phyloP scores from a whole-genome alignment of 352 stramenopile species.

The Globisporangium uncinulatum region DNA sequence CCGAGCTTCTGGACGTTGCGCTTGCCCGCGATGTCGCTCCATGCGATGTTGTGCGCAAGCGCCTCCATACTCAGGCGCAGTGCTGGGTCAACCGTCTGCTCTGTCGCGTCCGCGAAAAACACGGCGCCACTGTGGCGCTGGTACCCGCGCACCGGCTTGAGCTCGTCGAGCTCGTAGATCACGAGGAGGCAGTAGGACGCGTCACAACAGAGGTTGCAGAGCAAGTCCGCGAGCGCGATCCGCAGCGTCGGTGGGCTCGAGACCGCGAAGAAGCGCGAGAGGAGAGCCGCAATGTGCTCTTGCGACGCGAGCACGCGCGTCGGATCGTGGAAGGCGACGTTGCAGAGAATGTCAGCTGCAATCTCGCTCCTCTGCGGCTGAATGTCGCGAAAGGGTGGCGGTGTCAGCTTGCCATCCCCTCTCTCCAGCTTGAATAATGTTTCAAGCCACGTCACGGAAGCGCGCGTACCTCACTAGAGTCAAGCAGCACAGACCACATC shows the following conservation, averaged over 20 bases:
- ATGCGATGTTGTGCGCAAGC: slow-evolving; percentile 65
- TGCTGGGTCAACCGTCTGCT: slow-evolving; percentile 26
- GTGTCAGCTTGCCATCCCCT: background rate
- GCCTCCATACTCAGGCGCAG: slow-evolving; percentile 63
- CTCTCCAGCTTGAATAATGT: no score
- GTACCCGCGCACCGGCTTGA: slow-evolving; percentile 27
- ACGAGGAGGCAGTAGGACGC: slow-evolving; percentile 40
- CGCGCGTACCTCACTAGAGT: slow-evolving; percentile 10
- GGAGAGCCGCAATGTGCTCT: slow-evolving; percentile 18
- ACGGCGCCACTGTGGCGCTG: slow-evolving; percentile 48
- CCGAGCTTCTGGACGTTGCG: slow-evolving; percentile 62
- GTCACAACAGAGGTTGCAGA: slow-evolving; percentile 57
- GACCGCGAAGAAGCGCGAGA: slow-evolving; percentile 32
- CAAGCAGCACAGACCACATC: slow-evolving; percentile 25
- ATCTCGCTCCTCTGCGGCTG: slow-evolving; percentile 22
- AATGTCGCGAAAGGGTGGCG: no score
- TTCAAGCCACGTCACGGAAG: no score
- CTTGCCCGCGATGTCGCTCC: slow-evolving; percentile 64
- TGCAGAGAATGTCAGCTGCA: slow-evolving; percentile 33
- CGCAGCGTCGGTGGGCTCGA: slow-evolving; percentile 14
- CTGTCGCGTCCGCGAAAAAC: slow-evolving; percentile 44
- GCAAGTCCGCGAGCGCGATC: slow-evolving; percentile 45
- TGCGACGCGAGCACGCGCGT: slow-evolving; percentile 16
- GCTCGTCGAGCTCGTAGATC: slow-evolving; percentile 65
- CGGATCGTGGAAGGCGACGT: slow-evolving; percentile 22